Conservation (phyloP, 2,329 filamentous ascomycete genomes). For the Lachnellula occidentalis region DNA sequence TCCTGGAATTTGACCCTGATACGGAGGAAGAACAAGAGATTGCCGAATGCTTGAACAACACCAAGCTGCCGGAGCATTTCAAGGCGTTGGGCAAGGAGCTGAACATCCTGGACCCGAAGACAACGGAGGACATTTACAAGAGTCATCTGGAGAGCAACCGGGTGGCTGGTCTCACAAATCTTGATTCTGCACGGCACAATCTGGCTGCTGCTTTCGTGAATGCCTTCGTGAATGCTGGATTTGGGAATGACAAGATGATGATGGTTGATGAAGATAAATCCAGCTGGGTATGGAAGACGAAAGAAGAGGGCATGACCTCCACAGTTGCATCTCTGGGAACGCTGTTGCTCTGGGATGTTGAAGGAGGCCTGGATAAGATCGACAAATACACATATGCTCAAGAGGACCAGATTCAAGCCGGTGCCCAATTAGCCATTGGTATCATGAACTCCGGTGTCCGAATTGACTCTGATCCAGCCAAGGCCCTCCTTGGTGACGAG, state of each 20-base stretch:
- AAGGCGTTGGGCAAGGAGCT: constrained; percentile 91
- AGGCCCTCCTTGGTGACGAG: constrained; percentile 76
- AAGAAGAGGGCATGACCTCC: constrained; percentile 95
- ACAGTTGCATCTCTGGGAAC: constrained; percentile 92
- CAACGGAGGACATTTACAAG: constrained; percentile 98
- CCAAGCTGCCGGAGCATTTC: constrained; percentile 84
- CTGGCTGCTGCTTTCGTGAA: constrained; percentile 95
- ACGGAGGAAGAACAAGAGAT: constrained; percentile 67
- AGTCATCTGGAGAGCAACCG: constrained; percentile 94
- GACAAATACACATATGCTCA: constrained; percentile 86
- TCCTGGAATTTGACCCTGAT: constrained; percentile 60
- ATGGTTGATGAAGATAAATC: constrained; percentile 81
- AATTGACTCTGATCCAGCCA: constrained; percentile 81
- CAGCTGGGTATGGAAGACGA: constrained; percentile 98
- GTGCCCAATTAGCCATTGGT: constrained; percentile 86
- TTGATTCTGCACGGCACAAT: constrained; percentile 94
- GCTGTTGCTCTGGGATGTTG: constrained; percentile 88
- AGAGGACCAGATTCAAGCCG: constrained; percentile 83
- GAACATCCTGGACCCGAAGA: constrained; percentile 94
- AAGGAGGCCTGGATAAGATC: constrained; percentile 85
- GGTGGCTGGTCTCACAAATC: constrained; percentile 86
- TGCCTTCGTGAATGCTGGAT: constrained; percentile 93
- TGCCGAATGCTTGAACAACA: constrained; percentile 79
- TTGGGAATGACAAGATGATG: constrained; percentile 97
- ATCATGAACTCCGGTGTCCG: constrained; percentile 92